Evolutionary conservation across 129 eudicot species (phyloP).

Genomic region (Lactuca sativa): DNA sequence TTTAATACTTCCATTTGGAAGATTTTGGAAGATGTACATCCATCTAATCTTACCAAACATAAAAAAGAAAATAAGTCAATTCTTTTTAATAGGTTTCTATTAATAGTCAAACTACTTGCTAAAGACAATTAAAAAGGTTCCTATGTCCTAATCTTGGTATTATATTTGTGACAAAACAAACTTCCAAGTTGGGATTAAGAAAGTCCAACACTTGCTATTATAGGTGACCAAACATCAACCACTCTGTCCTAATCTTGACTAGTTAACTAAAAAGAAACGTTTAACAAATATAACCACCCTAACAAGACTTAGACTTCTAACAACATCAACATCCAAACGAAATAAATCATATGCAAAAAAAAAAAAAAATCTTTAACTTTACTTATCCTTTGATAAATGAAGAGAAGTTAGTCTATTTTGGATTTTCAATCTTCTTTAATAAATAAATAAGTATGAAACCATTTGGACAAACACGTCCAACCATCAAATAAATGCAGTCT

Average conservation of each 20-base stretch:
- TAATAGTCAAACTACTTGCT: not conserved
- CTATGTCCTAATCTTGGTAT: conserved; percentile 19
- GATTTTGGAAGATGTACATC: conserved; percentile 4
- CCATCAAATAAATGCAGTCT: conserved; percentile 19
- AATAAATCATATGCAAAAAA: not conserved
- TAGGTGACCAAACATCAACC: conserved; percentile 41
- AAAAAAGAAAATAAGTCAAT: not conserved
- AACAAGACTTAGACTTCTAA: not conserved
- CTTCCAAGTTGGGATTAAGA: conserved; percentile 29
- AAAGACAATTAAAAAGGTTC: not conserved
- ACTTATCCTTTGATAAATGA: not conserved
- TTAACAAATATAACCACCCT: not conserved
- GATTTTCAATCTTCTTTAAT: conserved; percentile 1
- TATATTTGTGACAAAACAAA: conserved; percentile 12
- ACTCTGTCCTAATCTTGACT: conserved; percentile 25
- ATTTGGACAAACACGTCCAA: conserved; percentile 21
- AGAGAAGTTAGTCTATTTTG: not conserved
- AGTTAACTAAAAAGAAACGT: conserved; percentile 22
- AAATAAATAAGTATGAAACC: not conserved
- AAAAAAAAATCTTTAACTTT: not conserved
- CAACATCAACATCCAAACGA: not conserved
- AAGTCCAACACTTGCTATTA: conserved; percentile 35
- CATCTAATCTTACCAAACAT: not conserved
- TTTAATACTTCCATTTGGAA: conserved; percentile 1
- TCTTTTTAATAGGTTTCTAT: not conserved